Base-by-base conservation (phyloP, 495 filamentous ascomycete genomes). In the Penicillium cataractarum region DNA sequence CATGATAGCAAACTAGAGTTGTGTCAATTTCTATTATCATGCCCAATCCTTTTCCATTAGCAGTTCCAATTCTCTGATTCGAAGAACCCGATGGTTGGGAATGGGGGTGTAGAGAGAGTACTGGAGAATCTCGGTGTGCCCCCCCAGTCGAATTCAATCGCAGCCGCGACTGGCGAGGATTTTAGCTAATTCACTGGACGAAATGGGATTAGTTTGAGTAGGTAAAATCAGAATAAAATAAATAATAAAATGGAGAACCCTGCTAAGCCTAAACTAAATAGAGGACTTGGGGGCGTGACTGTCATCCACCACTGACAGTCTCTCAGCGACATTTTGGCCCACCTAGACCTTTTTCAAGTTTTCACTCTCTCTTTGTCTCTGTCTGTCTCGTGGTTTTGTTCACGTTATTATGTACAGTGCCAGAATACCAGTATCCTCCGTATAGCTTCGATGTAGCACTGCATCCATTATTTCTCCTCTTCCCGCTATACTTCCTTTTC, bases 101-200 rank as follows among this genome's bases (percentile, higher is more conserved):
- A 22, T 53, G 15, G 12, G 8, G 53, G 12, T 4, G 57, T 6
- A 40, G 61, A 68, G 68, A 61, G 33, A 37, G 9, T 7, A 19
- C 40, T n/a, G n/a, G 39, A 42, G 42, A 46, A 12, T 46, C 55
- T 56, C 62, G 59, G 63, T 63, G 65, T 55, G 57, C 12, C 46
- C 9, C 44, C 46, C 46, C 46, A 46, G 42, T 22, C 5, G 54
- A 42, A 56, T 56, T 56, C 37, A 56, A 26, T 56, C 21, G 35
- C 54, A 56, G 54, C 54, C 54, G 54, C 54, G 54, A 56, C 54
- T 56, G 37, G 54, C 54, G 54, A 56, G 33, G 54, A 42, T 33
- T 27, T 27, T 52, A 52, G 29, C 49, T 42, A 26, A 39, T 27
- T 39, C 21, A 19, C 15, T 31, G 12, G 27, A 4, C 24, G 26